These are phyloP conservation scores for Epicoccum nigrum DNA, from an alignment of 2,329 filamentous ascomycete genomes.

Conservation along the genomic window DNA sequence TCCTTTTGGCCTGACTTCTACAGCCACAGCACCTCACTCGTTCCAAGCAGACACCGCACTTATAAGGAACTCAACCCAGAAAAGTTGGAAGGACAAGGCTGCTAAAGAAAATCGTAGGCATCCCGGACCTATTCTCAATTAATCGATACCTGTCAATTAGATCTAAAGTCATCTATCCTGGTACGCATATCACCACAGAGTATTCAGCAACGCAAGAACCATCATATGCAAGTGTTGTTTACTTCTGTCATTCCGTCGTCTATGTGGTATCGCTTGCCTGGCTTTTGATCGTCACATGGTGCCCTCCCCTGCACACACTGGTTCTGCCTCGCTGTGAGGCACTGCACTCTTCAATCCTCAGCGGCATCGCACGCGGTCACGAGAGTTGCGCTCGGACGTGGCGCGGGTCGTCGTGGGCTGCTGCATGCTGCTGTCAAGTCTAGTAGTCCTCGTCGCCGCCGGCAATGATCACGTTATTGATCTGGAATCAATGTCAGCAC, in stretches of 20 bases:
- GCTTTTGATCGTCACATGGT: constrained; percentile 18
- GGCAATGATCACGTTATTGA: constrained; percentile 93
- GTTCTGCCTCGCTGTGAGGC: not conserved
- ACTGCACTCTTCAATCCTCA: not conserved
- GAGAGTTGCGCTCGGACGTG: not conserved
- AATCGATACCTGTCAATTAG: too few species aligned
- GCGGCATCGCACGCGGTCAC: constrained; percentile 2
- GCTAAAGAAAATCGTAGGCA: too few species aligned
- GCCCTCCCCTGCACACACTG: constrained; percentile 3
- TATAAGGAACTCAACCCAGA: too few species aligned
- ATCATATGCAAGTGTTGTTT: not conserved
- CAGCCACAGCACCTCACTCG: too few species aligned
- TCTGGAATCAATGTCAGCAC: constrained; percentile 45
- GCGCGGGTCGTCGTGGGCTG: not conserved
- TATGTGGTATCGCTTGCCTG: constrained; percentile 20
- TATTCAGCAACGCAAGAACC: too few species aligned
- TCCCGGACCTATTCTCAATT: too few species aligned
- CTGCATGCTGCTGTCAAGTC: not conserved
- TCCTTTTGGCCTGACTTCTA: too few species aligned
- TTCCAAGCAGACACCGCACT: too few species aligned
- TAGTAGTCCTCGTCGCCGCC: constrained; percentile 89
- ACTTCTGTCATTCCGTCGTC: constrained; percentile 21
- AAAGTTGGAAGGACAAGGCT: too few species aligned
- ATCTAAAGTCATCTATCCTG: too few species aligned
- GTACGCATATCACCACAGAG: too few species aligned